Base-by-base conservation (phyloP, 1,139 yeast species). In the Pichia cactophila region DNA sequence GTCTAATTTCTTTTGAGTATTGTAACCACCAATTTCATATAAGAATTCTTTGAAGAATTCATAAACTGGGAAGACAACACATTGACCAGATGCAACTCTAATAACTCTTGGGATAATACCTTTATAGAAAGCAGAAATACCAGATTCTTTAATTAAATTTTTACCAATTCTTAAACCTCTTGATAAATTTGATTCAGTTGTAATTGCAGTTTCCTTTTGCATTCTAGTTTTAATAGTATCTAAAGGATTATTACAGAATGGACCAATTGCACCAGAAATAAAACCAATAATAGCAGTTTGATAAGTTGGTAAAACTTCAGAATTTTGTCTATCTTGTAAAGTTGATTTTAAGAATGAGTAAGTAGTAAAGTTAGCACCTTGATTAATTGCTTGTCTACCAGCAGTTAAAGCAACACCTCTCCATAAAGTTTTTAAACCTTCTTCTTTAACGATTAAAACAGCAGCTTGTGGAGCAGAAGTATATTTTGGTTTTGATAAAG, bases 41-140 rank as follows among this genome's bases (percentile, higher is more conserved):
- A 90, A 75, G 48, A 76, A 72, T 37, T 76, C 79, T 69, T 90
- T 86, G 67, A 89, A 86, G 65, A 76, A 84, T 70, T 92, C 98
- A 69, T 92, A 92, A 45, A 92, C 96, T 8, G 97, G 92, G 71
- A 92, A 92, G 20, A 97, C 94, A 51, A 92, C 97, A 50, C 97
- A 97, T 71, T 92, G 98, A 55, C 98, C 98, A 26, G 98, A 97
- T 17, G 98, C 98, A 50, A 92, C 98, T 72, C 98, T 85, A 95
- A 92, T 89, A 61, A 92, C 92, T 75, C 98, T 85, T 61, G 98
- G 98, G 40, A 97, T 89, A 65, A 92, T 92, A 72, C 98, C 98
- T 70, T 90, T 87, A 74, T 92, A 90, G 61, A 89, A 78, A 20
- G 96, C 96, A 54, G 76, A 75, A 56, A 82, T 70, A 58, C 97